A percentile compares a stretch with the other conserved stretches of the same genome.
These are phyloP conservation scores for Zoysia matrella DNA, from an alignment of 202 grass and related monocot genomes.

Conservation along the genomic window DNA sequence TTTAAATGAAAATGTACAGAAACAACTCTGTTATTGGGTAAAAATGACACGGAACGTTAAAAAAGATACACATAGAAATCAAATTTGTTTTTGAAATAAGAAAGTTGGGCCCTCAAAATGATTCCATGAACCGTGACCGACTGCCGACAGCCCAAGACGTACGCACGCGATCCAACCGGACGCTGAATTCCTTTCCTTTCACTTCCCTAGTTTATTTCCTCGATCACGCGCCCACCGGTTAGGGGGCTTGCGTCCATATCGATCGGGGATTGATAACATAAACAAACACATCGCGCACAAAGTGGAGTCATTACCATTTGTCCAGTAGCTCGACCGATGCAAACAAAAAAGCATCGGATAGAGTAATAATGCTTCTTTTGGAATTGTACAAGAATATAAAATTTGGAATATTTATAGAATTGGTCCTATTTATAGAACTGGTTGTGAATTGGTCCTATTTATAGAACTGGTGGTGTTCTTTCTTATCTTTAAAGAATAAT, in stretches of 20 bases:
- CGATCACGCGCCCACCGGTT: neutral
- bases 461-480: neutral
- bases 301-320: neutral
- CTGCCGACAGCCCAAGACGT: neutral
- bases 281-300: neutral
- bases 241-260: neutral
- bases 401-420: neutral
- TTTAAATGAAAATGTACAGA: too few species aligned
- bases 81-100: neutral
- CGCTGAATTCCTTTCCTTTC: neutral
- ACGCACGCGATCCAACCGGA: neutral
- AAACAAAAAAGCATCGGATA: neutral
- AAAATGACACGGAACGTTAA: too few species aligned
- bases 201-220: neutral
- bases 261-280: neutral
- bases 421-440: too few species aligned
- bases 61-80: neutral
- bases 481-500: too few species aligned
- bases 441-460: too few species aligned
- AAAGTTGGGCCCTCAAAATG: neutral
- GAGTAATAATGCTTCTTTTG: neutral
- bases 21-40: too few species aligned
- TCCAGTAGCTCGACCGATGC: neutral
- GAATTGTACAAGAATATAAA: too few species aligned
- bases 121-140: neutral